These are phyloP conservation scores for Fusarium humuli DNA, from an alignment of 2,329 filamentous ascomycete genomes.

Conservation along the genomic window DNA sequence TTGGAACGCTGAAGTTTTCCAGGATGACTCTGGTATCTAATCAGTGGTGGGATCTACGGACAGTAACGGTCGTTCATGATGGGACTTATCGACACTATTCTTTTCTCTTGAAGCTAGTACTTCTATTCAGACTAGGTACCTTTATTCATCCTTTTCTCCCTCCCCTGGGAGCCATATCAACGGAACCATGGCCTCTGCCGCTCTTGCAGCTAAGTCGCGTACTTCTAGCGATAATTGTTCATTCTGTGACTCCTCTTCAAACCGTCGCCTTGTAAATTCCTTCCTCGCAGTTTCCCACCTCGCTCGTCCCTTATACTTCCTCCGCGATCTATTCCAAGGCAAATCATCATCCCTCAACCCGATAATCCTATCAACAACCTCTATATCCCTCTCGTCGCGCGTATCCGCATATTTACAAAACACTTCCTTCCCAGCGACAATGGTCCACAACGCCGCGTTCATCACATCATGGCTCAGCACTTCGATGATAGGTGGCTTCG, in stretches of 20 bases:
- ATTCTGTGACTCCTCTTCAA: constrained; percentile 9
- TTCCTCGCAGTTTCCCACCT: constrained; percentile 18
- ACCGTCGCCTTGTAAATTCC: constrained; percentile 2
- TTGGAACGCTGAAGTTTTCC: constrained; percentile 15
- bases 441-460: background rate
- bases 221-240: rapidly evolving
- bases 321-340: constrained; percentile 11
- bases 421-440: background rate
- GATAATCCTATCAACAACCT: background rate
- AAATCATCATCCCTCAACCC: background rate
- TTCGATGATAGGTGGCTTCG: background rate
- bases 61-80: background rate
- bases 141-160: background rate
- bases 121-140: background rate
- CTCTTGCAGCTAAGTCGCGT: background rate
- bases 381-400: constrained; percentile 5
- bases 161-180: background rate
- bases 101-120: background rate
- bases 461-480: background rate
- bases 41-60: rapidly evolving
- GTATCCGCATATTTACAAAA: background rate
- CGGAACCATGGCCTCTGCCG: background rate
- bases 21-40: constrained; percentile 17
- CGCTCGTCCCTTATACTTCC: background rate
- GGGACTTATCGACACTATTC: rapidly evolving